Evolutionary conservation across 345 rosid species (phyloP), one percentile per base, ranked within the genome.

Genomic region (Sapria himalayana): DNA sequence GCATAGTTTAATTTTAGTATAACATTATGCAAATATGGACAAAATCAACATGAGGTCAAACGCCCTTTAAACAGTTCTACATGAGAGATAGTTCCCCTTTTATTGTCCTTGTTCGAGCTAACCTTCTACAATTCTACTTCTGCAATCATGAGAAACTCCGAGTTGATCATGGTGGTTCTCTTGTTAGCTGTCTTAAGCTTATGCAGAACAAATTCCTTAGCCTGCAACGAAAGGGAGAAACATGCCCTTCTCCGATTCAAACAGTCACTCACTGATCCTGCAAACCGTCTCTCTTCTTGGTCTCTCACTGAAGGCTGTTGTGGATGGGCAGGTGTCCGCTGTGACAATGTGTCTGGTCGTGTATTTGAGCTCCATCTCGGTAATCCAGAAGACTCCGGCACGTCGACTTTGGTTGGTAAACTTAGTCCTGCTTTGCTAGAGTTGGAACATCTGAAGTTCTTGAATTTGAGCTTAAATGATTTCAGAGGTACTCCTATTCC

Each of bases 251-350:
- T 68, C 21, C 38, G 38, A 8, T 65, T 72, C 62, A 69, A 42
- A 25, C 14, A 37, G 11, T 51, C 51, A 12, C 55, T 67, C 5
- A 24, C 52, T 5, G 74, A 67, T 52, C 44, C 32, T 17, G 51
- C 78, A 2, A 55, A 53, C 49, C 48, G 59, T 6, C 63, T 72
- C 21, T 33, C 47, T 12, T 65, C 72, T 18, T 72, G 75, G 79
- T n/a, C n/a, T n/a, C 25, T 45, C 14, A 66, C 70, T 41, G 55
- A 62, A 38, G 65, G 62, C 36, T 74, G 71, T 49, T 67, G 82
- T 51, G 31, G 13, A 37, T 65, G 79, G 79, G 3, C 32, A 0
- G 72, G 75, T 1, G 41, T 72, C 29, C 7, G 9, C 15, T 72
- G 73, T 19, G 50, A 47, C 43, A 37, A 44, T 27, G 20, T 0